Conservation (phyloP, 768 basidiomycete species). For the Leccinum olivaceopallidum region DNA sequence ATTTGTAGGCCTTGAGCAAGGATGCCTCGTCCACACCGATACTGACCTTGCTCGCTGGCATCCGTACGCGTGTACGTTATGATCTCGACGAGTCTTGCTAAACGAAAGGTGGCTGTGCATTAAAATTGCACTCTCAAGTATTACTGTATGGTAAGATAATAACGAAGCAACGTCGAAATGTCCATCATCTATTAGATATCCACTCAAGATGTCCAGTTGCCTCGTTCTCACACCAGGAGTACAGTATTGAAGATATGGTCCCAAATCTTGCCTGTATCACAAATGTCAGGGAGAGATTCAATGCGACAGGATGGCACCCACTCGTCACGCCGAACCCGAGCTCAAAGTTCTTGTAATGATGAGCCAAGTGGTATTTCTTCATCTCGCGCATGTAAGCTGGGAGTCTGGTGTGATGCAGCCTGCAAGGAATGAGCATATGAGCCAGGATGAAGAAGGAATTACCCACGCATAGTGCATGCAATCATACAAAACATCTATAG, state of each 20-base stretch:
- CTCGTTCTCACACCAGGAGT: constrained; percentile 51
- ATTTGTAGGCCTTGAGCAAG: constrained; percentile 84
- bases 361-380: constrained; percentile 98
- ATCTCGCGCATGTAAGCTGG: constrained; percentile 86
- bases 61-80: constrained; percentile 5
- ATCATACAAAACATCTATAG: constrained; percentile 77
- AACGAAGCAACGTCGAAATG: constrained; percentile 10
- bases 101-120: constrained; percentile 18
- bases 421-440: constrained; percentile 24
- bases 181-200: constrained; percentile 3
- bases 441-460: constrained; percentile 1
- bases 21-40: constrained; percentile 78
- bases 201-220: not conserved
- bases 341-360: constrained; percentile 98
- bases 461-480: constrained; percentile 90
- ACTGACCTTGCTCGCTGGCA: constrained; percentile 51
- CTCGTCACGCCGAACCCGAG: constrained; percentile 97
- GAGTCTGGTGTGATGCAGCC: constrained; percentile 83
- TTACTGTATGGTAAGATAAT: constrained; percentile 12
- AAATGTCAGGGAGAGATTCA: constrained; percentile 4
- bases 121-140: not conserved
- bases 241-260: constrained; percentile 89
- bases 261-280: constrained; percentile 80
- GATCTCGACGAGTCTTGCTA: not conserved
- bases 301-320: constrained; percentile 34